Base-by-base conservation (phyloP, 352 stramenopile genomes). In the Globisporangium spinosum region DNA sequence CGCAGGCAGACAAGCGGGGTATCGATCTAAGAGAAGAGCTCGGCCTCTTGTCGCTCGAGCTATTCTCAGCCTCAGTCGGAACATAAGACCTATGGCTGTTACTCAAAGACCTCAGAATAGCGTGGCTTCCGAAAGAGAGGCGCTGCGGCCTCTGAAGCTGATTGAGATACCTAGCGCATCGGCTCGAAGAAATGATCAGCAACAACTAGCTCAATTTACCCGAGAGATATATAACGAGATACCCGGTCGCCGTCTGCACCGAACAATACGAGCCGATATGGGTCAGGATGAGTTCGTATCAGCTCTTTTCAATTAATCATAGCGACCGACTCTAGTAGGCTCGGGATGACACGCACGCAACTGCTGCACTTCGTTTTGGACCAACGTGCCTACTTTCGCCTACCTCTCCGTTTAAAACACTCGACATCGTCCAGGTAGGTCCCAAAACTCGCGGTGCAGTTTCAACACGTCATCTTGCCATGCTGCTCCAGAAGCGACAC, bases 401-500 rank as follows among this genome's bases (percentile, higher is more conserved):
- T 17, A 49, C 9, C 6, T 49, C 40, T 22, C 15, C 40, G n/a
- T 20, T 49, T 5, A 49, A 49, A 49, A 5, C 13, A 25, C 49
- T 56, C 49, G 27, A 55, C 20, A 27, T 15, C 22, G 4, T 56
- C 9, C 49, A 56, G 3, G 13, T 25, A 56, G 3, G 13, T 25
- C n/a, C n/a, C n/a, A 23, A 55, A 15, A 17, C 0, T 55, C n/a
- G 47, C 2, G 47, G 22, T 7, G 15, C 2, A 1, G 2, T 15
- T 10, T 56, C 17, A 22, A 40, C 58, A 57, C 20, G n/a, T 3
- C 27, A 71, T 29, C 17, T 60, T 59, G 15, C 65, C 55, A 40
- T 61, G 57, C 17, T 75, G 45, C 51, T 79, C 69, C 32, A 98
- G 71, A 64, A 97, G 77, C 64, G 87, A 61, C 59, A 83, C 54